Evolutionary conservation across 2,329 filamentous ascomycete genomes (phyloP).

Genomic region (Gliomastix tumulicola): DNA sequence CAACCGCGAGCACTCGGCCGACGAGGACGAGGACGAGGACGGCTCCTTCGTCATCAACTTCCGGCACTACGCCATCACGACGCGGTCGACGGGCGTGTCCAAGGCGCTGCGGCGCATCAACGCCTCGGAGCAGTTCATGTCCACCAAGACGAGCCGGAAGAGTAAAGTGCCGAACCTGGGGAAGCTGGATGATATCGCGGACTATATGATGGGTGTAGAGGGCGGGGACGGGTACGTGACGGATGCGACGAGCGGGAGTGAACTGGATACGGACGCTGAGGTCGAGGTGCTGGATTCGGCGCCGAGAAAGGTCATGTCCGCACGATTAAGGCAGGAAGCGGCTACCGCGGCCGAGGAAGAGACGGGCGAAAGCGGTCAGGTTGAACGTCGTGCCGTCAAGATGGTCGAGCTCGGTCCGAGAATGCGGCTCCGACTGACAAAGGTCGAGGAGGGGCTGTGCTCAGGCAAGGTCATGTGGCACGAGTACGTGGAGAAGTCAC

Average conservation of each 20-base stretch:
- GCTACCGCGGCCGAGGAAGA: constrained; percentile 35
- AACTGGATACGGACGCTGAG: constrained; percentile 90
- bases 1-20: constrained; percentile 64
- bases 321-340: constrained; percentile 36
- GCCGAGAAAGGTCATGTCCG: constrained; percentile 54
- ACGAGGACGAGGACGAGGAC: constrained; percentile 54
- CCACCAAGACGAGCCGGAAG: constrained; percentile 53
- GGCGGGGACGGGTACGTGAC: constrained; percentile 72
- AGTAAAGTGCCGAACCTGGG: constrained; percentile 77
- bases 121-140: constrained; percentile 72
- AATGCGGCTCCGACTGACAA: constrained; percentile 82
- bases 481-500: constrained; percentile 82
- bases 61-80: constrained; percentile 92
- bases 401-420: constrained; percentile 87
- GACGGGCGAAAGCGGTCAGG: constrained; percentile 43
- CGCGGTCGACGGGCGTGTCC: constrained; percentile 76
- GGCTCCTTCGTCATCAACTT: constrained; percentile 79
- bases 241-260: constrained; percentile 78
- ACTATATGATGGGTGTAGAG: constrained; percentile 85
- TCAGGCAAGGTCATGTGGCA: constrained; percentile 95
- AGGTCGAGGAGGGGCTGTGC: constrained; percentile 92
- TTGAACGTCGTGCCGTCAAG: constrained; percentile 85
- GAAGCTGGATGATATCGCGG: constrained; percentile 85
- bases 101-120: constrained; percentile 79
- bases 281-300: constrained; percentile 72